A percentile compares a stretch with the other conserved stretches of the same genome.
Evolutionary conservation across 192 early-diverging fungal species (phyloP).

Genomic region (Linnemannia zychae): DNA sequence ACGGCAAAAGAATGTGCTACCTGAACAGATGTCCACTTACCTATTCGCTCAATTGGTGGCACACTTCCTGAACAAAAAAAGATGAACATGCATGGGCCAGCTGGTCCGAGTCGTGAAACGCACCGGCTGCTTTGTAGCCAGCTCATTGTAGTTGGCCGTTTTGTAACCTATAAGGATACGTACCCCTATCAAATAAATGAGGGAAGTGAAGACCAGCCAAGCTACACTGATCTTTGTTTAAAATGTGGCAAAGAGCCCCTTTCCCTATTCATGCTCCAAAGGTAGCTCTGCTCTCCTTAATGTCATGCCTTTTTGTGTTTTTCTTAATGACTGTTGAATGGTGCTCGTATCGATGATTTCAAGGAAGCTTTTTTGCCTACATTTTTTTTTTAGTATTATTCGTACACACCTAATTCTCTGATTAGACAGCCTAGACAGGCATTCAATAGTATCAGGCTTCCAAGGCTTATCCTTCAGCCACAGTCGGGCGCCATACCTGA

Average conservation of each 20-base stretch:
- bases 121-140: not conserved
- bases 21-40: not conserved
- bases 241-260: no score
- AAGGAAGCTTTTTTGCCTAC: not conserved
- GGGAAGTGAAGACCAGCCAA: not conserved
- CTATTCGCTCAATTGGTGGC: not conserved
- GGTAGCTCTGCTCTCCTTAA: no score
- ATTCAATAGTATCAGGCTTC: not conserved
- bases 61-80: not conserved
- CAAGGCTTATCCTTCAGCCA: not conserved
- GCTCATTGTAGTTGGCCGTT: not conserved
- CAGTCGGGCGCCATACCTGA: not conserved
- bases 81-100: not conserved
- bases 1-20: not conserved
- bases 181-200: not conserved
- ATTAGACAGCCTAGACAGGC: not conserved
- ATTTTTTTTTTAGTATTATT: not conserved
- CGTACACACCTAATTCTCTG: not conserved
- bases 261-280: no score
- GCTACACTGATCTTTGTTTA: no score
- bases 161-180: not conserved
- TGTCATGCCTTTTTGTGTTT: no score
- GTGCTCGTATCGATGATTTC: no score
- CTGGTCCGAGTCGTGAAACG: not conserved
- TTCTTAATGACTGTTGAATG: no score